Percentiles rank a stretch among this genome's conserved stretches.
Conservation (phyloP, 108 stramenopile genomes). For the Pseudonitzschia multistriata region DNA sequence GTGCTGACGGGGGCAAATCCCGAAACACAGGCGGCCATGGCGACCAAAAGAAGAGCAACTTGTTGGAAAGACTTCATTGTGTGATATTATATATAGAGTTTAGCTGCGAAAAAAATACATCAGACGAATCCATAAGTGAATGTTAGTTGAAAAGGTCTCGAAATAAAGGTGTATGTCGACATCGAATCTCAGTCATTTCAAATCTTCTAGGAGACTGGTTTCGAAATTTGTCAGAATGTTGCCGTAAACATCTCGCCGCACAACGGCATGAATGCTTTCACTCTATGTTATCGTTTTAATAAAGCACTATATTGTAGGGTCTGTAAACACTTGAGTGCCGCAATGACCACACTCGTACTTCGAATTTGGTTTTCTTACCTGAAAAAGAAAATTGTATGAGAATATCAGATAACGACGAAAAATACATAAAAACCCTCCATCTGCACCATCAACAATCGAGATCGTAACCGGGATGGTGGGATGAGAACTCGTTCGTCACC, state of each 20-base stretch:
- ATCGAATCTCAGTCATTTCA: too few relatives aligned
- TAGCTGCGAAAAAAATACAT: too few relatives aligned
- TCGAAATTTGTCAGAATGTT: too few relatives aligned
- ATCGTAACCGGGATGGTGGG: conserved; percentile 1
- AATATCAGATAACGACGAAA: neutral
- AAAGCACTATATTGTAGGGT: too few relatives aligned
- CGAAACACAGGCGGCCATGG: conserved; percentile 59
- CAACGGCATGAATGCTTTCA: too few relatives aligned
- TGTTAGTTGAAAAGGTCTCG: too few relatives aligned
- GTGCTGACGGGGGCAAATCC: conserved; percentile 70
- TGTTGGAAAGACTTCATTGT: conserved; percentile 78
- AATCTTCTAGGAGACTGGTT: too few relatives aligned
- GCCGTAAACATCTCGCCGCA: too few relatives aligned
- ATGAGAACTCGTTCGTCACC: conserved; percentile 2
- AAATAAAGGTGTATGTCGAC: too few relatives aligned
- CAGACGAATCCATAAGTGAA: too few relatives aligned
- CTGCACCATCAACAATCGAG: neutral
- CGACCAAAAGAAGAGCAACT: conserved; percentile 51
- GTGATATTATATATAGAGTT: neutral
- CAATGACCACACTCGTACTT: neutral
- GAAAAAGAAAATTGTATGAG: neutral
- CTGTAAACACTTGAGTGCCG: too few relatives aligned
- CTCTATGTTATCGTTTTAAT: too few relatives aligned
- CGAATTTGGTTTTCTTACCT: neutral
- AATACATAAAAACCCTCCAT: neutral